These are phyloP conservation scores for Ambrosiella cleistominuta DNA, from an alignment of 2,329 filamentous ascomycete species.

Conservation along the genomic window DNA sequence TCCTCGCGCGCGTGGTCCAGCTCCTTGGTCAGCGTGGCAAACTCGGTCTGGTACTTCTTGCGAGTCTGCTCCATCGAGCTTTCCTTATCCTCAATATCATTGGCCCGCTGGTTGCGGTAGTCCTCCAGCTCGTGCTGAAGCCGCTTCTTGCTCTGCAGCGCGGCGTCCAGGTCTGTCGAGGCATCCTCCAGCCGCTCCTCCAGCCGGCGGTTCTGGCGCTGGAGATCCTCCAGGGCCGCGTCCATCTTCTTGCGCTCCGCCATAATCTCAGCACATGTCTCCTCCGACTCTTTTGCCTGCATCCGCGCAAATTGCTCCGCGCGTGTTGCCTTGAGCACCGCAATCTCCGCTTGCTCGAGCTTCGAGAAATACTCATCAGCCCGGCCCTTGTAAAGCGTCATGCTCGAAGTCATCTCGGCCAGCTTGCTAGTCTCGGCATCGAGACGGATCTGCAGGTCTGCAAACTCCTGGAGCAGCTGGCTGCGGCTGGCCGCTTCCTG, in stretches of 20 bases:
- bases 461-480: conserved; percentile 79
- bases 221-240: conserved; percentile 68
- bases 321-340: conserved; percentile 76
- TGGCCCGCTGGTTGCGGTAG: conserved; percentile 84
- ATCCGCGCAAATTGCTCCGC: conserved; percentile 89
- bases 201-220: conserved; percentile 72
- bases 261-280: conserved; percentile 78
- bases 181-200: conserved; percentile 87
- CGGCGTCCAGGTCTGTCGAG: conserved; percentile 72
- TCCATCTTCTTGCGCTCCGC: conserved; percentile 86
- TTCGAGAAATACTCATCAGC: conserved; percentile 96
- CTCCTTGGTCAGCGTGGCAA: conserved; percentile 76
- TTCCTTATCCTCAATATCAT: conserved; percentile 94
- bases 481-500: conserved; percentile 76
- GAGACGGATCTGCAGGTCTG: conserved; percentile 81
- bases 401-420: conserved; percentile 64
- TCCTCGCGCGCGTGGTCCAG: conserved; percentile 87
- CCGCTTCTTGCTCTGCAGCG: conserved; percentile 76
- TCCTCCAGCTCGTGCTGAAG: conserved; percentile 96
- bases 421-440: conserved; percentile 78
- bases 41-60: conserved; percentile 92
- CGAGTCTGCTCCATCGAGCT: conserved; percentile 89
- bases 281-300: conserved; percentile 79
- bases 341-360: conserved; percentile 89
- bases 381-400: conserved; percentile 76